Base-by-base conservation (phyloP, 78 protist genomes). In the Cavenderia fasciculata region DNA sequence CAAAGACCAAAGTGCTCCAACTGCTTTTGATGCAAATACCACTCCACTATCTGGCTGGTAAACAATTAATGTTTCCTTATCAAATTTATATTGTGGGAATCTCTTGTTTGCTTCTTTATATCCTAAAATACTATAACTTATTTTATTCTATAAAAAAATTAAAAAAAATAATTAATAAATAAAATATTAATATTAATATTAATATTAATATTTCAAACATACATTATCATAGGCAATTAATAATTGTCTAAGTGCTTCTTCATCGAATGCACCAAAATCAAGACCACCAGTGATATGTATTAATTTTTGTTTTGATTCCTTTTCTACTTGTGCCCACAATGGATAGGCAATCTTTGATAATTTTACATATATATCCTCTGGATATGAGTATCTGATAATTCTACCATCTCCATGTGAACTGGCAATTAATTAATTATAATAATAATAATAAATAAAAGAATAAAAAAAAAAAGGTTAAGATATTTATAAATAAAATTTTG, bases 11-110 rank as follows among this genome's bases (percentile, higher is more conserved):
- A 82, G 36, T 3, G 90, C 31, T 21, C 44, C 6, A 19, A 82
- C 76, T 21, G 90, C 76, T 68, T 82, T 82, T 8, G 77, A 52
- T 19, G 90, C 90, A 33, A 66, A 82, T 1, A 59, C 54, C 0
- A 82, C 90, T 68, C 90, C 90, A 31, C 78, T 52, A 65, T 82
- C 90, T 23, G 56, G 38, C 56, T 82, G 90, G 56, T 66, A 82
- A 0, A 82, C 47, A 23, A 82, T 68, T 27, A 82, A 38, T 40
- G 72, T 51, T 1, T 29, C 40, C 23, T 51, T 40, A 14, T 40
- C 3, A 38, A 82, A 82, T 21, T 68, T 68, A 31, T 68, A 82
- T 56, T 82, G 90, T 44, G 90, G 90, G 49, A 82, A 82, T 31
- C 27, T 68, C 16, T 34, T 29, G 25, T 82, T 63, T 27, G 90